These are phyloP conservation scores for Rhododendron ovatum DNA, from an alignment of 148 eudicot genomes.

Conservation along the genomic window DNA sequence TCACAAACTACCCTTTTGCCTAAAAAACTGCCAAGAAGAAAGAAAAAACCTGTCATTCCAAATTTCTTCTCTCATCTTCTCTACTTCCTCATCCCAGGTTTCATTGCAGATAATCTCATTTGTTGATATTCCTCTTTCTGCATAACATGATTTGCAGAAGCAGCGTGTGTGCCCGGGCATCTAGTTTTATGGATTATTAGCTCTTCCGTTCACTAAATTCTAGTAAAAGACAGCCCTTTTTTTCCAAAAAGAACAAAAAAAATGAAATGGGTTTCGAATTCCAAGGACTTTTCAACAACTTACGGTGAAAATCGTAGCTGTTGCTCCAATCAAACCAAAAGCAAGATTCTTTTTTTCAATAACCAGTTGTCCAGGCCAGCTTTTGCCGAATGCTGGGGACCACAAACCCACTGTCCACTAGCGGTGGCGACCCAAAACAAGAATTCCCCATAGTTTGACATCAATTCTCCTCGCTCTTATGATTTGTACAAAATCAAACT, in stretches of 20 bases:
- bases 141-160: not conserved
- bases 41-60: too few relatives aligned
- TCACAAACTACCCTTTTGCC: too few relatives aligned
- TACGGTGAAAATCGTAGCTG: slow-evolving; percentile 64
- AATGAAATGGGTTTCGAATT: not conserved
- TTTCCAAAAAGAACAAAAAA: not conserved
- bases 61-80: too few relatives aligned
- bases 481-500: not conserved
- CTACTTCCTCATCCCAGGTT: too few relatives aligned
- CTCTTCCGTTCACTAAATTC: not conserved
- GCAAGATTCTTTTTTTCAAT: slow-evolving; percentile 13
- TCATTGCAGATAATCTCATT: too few relatives aligned
- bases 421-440: slow-evolving; percentile 12
- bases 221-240: too few relatives aligned
- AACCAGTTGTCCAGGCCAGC: too few relatives aligned
- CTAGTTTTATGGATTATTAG: too few relatives aligned
- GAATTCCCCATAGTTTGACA: slow-evolving; percentile 58
- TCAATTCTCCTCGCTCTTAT: not conserved
- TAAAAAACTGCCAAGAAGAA: too few relatives aligned
- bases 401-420: not conserved
- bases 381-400: not conserved
- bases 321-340: slow-evolving; percentile 74
- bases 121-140: too few relatives aligned
- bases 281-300: slow-evolving; percentile 5
- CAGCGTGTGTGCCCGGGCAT: too few relatives aligned